phyloP scores from a whole-genome alignment of 306 rosid species.

The Ormosia semicastrata region DNA sequence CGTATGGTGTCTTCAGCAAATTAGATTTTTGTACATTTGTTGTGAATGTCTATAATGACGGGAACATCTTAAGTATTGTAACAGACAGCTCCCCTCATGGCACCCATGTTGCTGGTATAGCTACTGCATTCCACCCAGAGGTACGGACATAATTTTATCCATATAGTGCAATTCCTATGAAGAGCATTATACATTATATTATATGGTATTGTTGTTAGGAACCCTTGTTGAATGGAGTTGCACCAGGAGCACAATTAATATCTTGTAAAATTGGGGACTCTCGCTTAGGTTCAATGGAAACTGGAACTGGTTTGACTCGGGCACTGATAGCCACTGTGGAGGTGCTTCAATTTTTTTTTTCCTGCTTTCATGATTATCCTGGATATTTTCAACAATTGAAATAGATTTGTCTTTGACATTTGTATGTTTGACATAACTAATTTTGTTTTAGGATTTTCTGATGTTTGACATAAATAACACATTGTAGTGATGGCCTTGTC shows the following conservation, averaged over 20 bases:
- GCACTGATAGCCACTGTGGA: slow-evolving; percentile 94
- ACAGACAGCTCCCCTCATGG: slow-evolving; percentile 95
- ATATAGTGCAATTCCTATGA: slow-evolving; percentile 5
- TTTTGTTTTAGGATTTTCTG: slow-evolving; percentile 21
- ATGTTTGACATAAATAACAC: slow-evolving; percentile 21
- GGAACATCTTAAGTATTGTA: slow-evolving; percentile 83
- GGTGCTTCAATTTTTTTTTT: slow-evolving; percentile 49
- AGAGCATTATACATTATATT: slow-evolving; percentile 23
- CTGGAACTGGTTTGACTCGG: slow-evolving; percentile 96
- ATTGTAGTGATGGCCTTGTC: slow-evolving; percentile 21
- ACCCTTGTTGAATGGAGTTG: slow-evolving; percentile 94
- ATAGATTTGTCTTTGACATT: background rate
- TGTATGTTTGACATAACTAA: background rate
- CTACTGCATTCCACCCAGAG: slow-evolving; percentile 92
- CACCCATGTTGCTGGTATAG: slow-evolving; percentile 95
- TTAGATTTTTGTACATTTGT: slow-evolving; percentile 92
- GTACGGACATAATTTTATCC: slow-evolving; percentile 42
- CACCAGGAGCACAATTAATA: slow-evolving; percentile 95
- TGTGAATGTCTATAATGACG: slow-evolving; percentile 79
- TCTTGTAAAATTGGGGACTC: slow-evolving; percentile 98
- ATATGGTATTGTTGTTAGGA: slow-evolving; percentile 52
- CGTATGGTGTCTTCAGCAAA: slow-evolving; percentile 87
- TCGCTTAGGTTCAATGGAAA: slow-evolving; percentile 97
- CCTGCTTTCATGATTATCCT: slow-evolving; percentile 10
- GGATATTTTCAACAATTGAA: slow-evolving; percentile 21